These are phyloP conservation scores for Pisolithus thermaeus DNA, from an alignment of 1,284 basidiomycete genomes.

Conservation along the genomic window DNA sequence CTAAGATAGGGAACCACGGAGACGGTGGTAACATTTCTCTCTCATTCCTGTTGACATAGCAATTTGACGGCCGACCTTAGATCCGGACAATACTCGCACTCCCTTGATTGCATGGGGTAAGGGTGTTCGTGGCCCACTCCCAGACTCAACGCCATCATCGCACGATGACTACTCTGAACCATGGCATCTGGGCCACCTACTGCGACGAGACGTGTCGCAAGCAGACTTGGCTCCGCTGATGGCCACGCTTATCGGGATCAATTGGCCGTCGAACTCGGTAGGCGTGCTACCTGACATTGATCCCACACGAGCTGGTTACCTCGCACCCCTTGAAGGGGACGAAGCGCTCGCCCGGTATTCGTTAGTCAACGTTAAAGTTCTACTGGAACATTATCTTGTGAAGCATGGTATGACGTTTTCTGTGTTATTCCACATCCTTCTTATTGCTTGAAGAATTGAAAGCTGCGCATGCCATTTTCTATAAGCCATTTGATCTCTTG, in stretches of 20 bases:
- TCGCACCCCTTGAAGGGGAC: slow-evolving; percentile 34
- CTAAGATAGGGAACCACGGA: slow-evolving; percentile 83
- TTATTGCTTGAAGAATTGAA: slow-evolving; percentile 49
- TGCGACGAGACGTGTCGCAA: slow-evolving; percentile 75
- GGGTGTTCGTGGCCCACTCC: slow-evolving; percentile 64
- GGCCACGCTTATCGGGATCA: slow-evolving; percentile 63
- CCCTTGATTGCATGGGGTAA: slow-evolving; percentile 83
- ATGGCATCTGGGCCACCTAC: slow-evolving; percentile 54
- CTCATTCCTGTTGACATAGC: slow-evolving; percentile 4
- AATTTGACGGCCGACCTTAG: slow-evolving; percentile 31
- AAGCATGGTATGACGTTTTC: slow-evolving; percentile 56
- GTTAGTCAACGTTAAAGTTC: slow-evolving; percentile 67
- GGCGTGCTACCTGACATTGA: slow-evolving; percentile 70
- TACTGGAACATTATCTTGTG: slow-evolving; percentile 75
- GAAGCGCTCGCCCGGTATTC: slow-evolving; percentile 49
- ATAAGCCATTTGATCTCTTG: slow-evolving; percentile 52
- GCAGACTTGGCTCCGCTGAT: slow-evolving; percentile 82
- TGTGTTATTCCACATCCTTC: slow-evolving; percentile 4
- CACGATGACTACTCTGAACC: slow-evolving; percentile 65
- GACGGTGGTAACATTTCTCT: slow-evolving; percentile 60
- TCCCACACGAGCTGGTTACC: slow-evolving; percentile 49
- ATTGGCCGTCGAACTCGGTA: slow-evolving; percentile 75
- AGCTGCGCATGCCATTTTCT: slow-evolving; percentile 49
- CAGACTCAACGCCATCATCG: slow-evolving; percentile 47
- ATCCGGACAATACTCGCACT: slow-evolving; percentile 85